Conservation (phyloP, 768 basidiomycete genomes). For the Boletus rubescentipes region DNA sequence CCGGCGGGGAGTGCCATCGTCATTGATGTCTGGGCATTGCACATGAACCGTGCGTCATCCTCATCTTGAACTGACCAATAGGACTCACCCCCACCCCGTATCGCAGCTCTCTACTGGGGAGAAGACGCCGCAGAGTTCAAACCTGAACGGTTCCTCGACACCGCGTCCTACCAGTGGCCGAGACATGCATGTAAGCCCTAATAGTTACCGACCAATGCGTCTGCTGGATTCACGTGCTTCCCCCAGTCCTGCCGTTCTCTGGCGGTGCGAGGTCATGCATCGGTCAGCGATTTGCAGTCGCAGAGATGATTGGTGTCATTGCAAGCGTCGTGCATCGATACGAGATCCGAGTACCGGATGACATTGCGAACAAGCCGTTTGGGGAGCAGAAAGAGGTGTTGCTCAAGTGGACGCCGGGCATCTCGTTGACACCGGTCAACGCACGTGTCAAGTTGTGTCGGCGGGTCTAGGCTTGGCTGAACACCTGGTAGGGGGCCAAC, state of each 20-base stretch:
- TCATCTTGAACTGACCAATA: neutral
- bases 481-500: too few species aligned
- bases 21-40: slow-evolving; percentile 43
- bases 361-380: slow-evolving; percentile 29
- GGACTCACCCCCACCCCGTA: neutral
- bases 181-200: slow-evolving; percentile 44
- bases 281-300: slow-evolving; percentile 47
- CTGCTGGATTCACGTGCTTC: neutral
- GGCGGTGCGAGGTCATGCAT: slow-evolving; percentile 47
- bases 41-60: slow-evolving; percentile 43
- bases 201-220: neutral
- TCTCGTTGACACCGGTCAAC: slow-evolving; percentile 37
- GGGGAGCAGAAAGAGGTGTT: slow-evolving; percentile 36
- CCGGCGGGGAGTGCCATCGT: slow-evolving; percentile 39
- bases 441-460: slow-evolving; percentile 24
- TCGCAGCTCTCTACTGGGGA: slow-evolving; percentile 51
- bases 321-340: slow-evolving; percentile 44
- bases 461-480: slow-evolving; percentile 5
- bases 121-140: slow-evolving; percentile 43
- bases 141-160: slow-evolving; percentile 52
- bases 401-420: slow-evolving; percentile 37
- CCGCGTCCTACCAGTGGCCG: slow-evolving; percentile 49
- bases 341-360: slow-evolving; percentile 39
- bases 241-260: slow-evolving; percentile 45
- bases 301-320: slow-evolving; percentile 43